Evolutionary conservation across 2,329 filamentous ascomycete species (phyloP), one percentile per base, ranked within the genome.

Genomic region (Paraphoma sp.): DNA sequence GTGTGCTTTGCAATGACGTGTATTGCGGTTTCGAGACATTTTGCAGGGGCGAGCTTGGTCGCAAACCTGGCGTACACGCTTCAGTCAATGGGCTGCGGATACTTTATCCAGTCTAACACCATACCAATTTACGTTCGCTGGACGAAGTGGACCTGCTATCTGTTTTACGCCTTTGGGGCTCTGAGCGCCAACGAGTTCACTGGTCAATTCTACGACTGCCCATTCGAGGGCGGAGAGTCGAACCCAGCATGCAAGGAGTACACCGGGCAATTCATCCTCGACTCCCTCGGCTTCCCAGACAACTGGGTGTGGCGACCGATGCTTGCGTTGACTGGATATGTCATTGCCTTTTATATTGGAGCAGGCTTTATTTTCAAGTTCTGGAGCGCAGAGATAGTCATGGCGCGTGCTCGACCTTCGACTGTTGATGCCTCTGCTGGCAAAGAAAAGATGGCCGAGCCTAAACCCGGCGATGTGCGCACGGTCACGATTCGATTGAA

Each of bases 61-160:
- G 89, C 86, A 9, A 93, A 93, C 64, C 76, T 93, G 46, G 84
- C 82, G 0, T 93, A 88, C 64, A 93, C 90, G 0, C 62, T 93
- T 17, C 90, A 93, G 69, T 89, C 85, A 1, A 86, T 92, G 79
- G 87, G 87, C 0, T 92, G 89, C 60, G 90, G 90, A 1, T 92
- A 89, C 73, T 93, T 93, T 62, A 86, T 93, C 12, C 89, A 93
- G 71, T 82, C 83, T 10, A 86, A 90, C 51, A 86, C 87, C 5
- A 90, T 93, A 3, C 89, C 90, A 0, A 80, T 93, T 1, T 93
- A 92, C 65, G 86, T 92, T n/a, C 82, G 89, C 53, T 93, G 90
- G 90, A 78, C 90, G 1, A 93, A 92, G 69, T 89, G 86, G 80
- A 82, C 83, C 23, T 84, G 86, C 1, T 89, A 87, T 61, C 82